Evolutionary conservation across 768 basidiomycete genomes (phyloP), one percentile per base, ranked within the genome.

Genomic region (Fomitopsis serialis): DNA sequence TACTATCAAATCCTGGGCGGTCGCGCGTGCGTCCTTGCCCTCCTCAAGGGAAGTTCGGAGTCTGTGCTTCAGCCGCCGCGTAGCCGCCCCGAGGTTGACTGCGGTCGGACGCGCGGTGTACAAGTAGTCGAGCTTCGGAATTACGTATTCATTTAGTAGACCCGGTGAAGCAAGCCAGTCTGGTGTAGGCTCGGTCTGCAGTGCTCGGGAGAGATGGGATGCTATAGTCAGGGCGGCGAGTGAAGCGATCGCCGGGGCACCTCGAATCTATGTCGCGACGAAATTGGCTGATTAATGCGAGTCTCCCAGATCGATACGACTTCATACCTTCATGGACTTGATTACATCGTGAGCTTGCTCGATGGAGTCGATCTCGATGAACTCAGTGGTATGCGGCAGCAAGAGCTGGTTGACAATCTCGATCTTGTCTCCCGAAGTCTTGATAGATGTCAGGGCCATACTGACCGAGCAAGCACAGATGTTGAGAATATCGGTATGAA

Each of bases 191-290:
- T 73, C 66, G 11, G 72, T 66, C 21, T 71, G 58, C 40, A 88
- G 68, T 7, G 78, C 80, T 3, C 73, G 73, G 3, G 80, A 74
- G 43, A 94, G 77, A 58, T 85, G 70, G 13, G 81, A 75, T 0
- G 89, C 80, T 50, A 96, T 72, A 0, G 89, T 80, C 13, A 96
- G 82, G 1, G 92, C 82, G 6, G 94, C 95, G 12, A 98, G 82
- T 1, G 93, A 92, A 1, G 88, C 95, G 43, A 98, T 98, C 17
- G 95, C 96, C 1, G 95, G 95, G 4, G 95, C 96, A 5, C 95
- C 95, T 45, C 96, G 85, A 59, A 89, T 89, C 82, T 85, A 56
- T 32, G 11, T 32, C 11, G 29, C 29, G n/a, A 32, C 29, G 29
- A 5, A 32, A 11, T 32, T 32, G 11, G 29, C 11, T 32, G 29